Evolutionary conservation across 169 alveolate species (phyloP).

Genomic region (Eimeria falciformis): DNA sequence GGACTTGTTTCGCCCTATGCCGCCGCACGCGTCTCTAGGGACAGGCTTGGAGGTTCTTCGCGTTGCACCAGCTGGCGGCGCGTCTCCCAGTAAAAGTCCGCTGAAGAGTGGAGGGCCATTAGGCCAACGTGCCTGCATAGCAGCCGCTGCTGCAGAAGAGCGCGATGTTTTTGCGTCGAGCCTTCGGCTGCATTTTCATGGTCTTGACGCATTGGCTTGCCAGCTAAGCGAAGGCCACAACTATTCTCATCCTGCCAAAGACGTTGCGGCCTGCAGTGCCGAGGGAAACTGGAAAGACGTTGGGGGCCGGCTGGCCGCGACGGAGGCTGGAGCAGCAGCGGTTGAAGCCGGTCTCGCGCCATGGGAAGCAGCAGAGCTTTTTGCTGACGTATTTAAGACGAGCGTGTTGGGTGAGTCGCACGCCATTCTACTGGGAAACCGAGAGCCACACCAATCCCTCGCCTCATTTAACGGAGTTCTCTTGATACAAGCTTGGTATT

Average conservation of each 20-base stretch:
- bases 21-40: neutral
- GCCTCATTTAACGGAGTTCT: no score
- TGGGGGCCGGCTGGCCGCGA: constrained; percentile 48
- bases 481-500: no score
- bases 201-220: constrained; percentile 44
- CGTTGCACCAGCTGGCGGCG: neutral
- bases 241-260: neutral
- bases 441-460: no score
- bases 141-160: neutral
- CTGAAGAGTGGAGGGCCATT: neutral
- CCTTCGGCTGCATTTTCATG: constrained; percentile 55
- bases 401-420: constrained; percentile 65
- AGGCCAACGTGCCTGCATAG: neutral
- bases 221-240: neutral
- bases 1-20: neutral
- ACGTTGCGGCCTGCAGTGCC: neutral
- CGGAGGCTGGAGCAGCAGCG: constrained; percentile 74
- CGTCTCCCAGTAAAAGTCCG: no score
- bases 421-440: no score
- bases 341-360: constrained; percentile 75
- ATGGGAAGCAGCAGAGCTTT: constrained; percentile 73
- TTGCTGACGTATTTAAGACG: constrained; percentile 74
- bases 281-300: constrained; percentile 18
- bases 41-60: neutral
- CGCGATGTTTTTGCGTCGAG: constrained; percentile 30